Evolutionary conservation across 768 basidiomycete species (phyloP).

Genomic region (Tricholoma sp.): DNA sequence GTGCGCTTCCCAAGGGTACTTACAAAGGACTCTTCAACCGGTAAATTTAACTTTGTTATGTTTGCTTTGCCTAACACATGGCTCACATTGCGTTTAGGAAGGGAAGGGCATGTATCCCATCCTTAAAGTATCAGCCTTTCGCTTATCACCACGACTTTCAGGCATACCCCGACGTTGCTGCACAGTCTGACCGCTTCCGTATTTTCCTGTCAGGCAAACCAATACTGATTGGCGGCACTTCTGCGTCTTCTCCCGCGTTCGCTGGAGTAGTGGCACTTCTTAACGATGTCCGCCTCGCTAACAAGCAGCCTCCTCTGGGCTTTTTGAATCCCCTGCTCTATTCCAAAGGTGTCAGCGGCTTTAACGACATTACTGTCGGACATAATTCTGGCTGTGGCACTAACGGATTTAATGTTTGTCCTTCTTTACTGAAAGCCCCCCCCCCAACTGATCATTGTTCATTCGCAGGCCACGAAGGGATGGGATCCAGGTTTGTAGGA

Average conservation of each 20-base stretch:
- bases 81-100: conserved; percentile 14
- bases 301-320: conserved; percentile 42
- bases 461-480: conserved; percentile 39
- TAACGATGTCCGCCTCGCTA: conserved; percentile 53
- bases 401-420: conserved; percentile 56
- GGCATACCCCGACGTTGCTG: conserved; percentile 57
- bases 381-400: conserved; percentile 60
- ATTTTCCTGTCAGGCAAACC: conserved; percentile 42
- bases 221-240: conserved; percentile 53
- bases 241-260: conserved; percentile 59
- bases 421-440: not conserved
- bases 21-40: not conserved
- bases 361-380: conserved; percentile 59
- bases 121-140: not conserved
- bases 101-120: conserved; percentile 44
- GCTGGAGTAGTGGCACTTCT: conserved; percentile 59
- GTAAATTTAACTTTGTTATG: not conserved
- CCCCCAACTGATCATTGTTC: not conserved
- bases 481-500: conserved; percentile 54
- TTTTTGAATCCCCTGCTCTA: conserved; percentile 67
- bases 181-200: conserved; percentile 28
- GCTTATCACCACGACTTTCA: conserved; percentile 12
- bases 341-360: conserved; percentile 26
- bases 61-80: not conserved
- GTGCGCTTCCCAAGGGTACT: not conserved